Base-by-base conservation (phyloP, 768 basidiomycete species). In the Lyophyllum atratum region DNA sequence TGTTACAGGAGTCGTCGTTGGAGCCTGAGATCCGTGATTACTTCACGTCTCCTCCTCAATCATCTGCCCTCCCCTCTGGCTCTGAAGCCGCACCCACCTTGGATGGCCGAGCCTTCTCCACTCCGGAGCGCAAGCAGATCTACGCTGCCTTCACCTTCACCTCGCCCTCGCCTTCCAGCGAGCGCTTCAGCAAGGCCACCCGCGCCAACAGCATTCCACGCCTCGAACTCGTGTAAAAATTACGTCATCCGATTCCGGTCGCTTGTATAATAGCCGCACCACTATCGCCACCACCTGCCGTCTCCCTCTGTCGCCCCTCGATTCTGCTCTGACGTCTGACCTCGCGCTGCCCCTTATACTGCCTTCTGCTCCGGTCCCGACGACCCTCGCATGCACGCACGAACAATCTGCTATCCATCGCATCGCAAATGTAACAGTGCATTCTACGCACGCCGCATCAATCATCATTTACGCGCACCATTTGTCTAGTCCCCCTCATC, bases 131-230 rank as follows among this genome's bases (percentile, higher is more conserved):
- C 64, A 85, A 85, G 66, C 80, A 77, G 58, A 85, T 86, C 58
- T 90, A 89, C 68, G 78, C 87, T 21, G 80, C 88, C 4, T 92
- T 92, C 68, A 92, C 90, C 3, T 92, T 92, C 74, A 81, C 85
- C 15, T 86, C 89, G 1, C 90, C 90, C 7, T 87, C 87, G 1
- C 84, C 83, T 10, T 76, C 83, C 1, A 79, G 81, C 51, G 73
- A 81, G 55, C 84, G 85, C 54, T 80, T 80, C 71, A 79, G 72
- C 64, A 74, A 79, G 66, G 69, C 72, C 21, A 75, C 70, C 31
- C 72, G 73, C 37, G 72, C 71, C 58, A 55, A 68, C 64, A 65
- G 67, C 66, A 54, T 59, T 64, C 70, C 61, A 54, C 69, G 52
- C 50, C 67, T 67, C 42, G 64, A 66, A 56, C 57, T 68, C 58